Evolutionary conservation across 352 stramenopile genomes (phyloP).

Genomic region (Phytophthora agathidicida): DNA sequence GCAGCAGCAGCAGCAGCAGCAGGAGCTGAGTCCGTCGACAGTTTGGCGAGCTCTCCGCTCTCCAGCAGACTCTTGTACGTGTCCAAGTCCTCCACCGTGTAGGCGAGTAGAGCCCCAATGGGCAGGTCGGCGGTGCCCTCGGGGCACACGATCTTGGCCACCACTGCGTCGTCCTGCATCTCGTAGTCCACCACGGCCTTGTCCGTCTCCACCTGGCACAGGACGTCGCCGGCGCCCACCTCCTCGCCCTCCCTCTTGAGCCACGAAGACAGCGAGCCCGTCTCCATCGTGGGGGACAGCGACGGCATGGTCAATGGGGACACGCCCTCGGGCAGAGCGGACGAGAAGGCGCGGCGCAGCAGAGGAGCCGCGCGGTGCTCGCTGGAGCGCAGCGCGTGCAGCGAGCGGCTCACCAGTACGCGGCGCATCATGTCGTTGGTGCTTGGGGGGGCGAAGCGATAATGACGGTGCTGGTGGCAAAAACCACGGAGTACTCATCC

Average conservation of each 20-base stretch:
- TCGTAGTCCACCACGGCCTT: constrained; percentile 99
- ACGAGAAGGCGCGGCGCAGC: constrained; percentile 47
- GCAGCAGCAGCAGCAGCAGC: constrained; percentile 13
- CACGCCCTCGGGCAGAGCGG: constrained; percentile 71
- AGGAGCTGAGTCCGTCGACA: constrained; percentile 33
- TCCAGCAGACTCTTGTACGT: constrained; percentile 65
- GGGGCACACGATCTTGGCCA: constrained; percentile 94
- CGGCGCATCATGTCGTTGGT: constrained; percentile 47
- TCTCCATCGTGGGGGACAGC: constrained; percentile 97
- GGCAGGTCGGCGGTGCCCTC: constrained; percentile 90
- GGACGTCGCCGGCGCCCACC: constrained; percentile 91
- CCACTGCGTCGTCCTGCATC: constrained; percentile 96
- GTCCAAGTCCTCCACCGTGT: constrained; percentile 94
- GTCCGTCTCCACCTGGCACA: constrained; percentile 98
- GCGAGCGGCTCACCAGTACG: constrained; percentile 42
- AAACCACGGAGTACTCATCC: too few species aligned
- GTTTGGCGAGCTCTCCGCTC: constrained; percentile 59
- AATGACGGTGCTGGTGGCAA: too few species aligned
- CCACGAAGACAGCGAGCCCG: constrained; percentile 94
- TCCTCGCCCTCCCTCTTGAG: constrained; percentile 92
- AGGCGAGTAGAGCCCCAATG: constrained; percentile 93
- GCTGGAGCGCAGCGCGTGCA: constrained; percentile 12
- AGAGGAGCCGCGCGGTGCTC: constrained; percentile 22
- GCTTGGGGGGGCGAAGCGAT: too few species aligned
- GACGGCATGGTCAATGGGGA: constrained; percentile 92